Percentiles rank a stretch among this genome's conserved stretches.
Conservation (phyloP, 1,284 basidiomycete species). For the Phellinidium pouzarii region DNA sequence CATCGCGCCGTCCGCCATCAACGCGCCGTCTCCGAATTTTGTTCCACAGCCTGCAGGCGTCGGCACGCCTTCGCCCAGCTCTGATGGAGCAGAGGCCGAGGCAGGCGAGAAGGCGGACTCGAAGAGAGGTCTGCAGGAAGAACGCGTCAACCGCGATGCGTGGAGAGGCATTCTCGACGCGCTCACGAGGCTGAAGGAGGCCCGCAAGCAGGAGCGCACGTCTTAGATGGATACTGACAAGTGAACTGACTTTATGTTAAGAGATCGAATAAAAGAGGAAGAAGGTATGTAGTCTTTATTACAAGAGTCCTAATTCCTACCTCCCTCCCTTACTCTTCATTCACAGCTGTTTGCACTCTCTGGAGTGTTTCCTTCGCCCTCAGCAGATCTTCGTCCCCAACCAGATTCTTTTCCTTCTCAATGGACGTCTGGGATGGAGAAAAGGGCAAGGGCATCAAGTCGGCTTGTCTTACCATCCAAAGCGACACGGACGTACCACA, state of each 20-base stretch:
- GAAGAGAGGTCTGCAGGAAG: constrained; percentile 67
- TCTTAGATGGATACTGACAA: constrained; percentile 9
- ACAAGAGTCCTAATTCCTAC: neutral
- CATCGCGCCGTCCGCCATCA: constrained; percentile 75
- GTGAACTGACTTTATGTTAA: neutral
- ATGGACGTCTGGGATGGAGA: neutral
- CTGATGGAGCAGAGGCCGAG: constrained; percentile 4
- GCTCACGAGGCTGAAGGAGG: constrained; percentile 52
- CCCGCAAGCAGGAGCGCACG: constrained; percentile 28
- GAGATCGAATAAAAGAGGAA: neutral
- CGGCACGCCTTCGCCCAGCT: constrained; percentile 44
- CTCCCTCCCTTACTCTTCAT: neutral
- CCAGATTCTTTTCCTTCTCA: constrained; percentile 27
- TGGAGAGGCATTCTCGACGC: constrained; percentile 68
- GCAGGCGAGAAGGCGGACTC: constrained; percentile 23
- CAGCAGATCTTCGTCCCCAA: constrained; percentile 44
- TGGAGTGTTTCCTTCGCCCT: constrained; percentile 56
- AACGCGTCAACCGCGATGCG: constrained; percentile 64
- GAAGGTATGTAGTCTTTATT: neutral
- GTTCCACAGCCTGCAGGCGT: constrained; percentile 70
- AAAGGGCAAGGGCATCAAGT: neutral
- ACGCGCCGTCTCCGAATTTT: constrained; percentile 63
- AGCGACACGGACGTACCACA: constrained; percentile 47
- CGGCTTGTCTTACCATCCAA: neutral
- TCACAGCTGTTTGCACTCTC: constrained; percentile 29